phyloP scores from a whole-genome alignment of 2,329 filamentous ascomycete genomes.

The Orbilia javanica region DNA sequence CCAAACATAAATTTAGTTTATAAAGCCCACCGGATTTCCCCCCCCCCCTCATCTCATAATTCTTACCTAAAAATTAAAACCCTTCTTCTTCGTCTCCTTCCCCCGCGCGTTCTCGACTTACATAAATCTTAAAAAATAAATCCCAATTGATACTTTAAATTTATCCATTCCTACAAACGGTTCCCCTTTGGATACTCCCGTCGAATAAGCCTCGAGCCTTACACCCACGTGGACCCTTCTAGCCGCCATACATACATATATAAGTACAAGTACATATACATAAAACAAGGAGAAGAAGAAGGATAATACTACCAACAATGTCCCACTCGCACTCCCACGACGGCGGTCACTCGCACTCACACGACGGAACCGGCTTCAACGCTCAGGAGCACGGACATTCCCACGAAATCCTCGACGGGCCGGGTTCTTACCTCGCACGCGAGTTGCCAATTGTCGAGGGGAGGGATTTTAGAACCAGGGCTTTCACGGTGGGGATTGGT shows the following conservation, averaged over 20 bases:
- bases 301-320: slow-evolving; percentile 46
- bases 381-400: slow-evolving; percentile 84
- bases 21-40: neutral
- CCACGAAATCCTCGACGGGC: slow-evolving; percentile 94
- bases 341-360: slow-evolving; percentile 61
- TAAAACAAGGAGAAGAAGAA: too few species aligned
- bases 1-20: neutral
- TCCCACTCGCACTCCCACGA: slow-evolving; percentile 62
- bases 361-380: slow-evolving; percentile 68
- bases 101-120: too few species aligned
- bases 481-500: slow-evolving; percentile 97
- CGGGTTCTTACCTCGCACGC: slow-evolving; percentile 86
- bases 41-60: neutral
- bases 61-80: slow-evolving; percentile 51
- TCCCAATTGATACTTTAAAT: too few species aligned
- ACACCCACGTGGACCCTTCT: slow-evolving; percentile 31
- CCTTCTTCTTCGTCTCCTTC: neutral
- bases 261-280: neutral
- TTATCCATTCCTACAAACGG: too few species aligned
- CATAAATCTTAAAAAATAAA: too few species aligned
- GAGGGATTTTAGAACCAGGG: slow-evolving; percentile 85
- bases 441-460: slow-evolving; percentile 95
- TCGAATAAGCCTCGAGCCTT: slow-evolving; percentile 9
- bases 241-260: too few species aligned
- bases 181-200: neutral